A percentile compares a stretch with the other conserved stretches of the same genome.
Evolutionary conservation across 1,284 basidiomycete species (phyloP).

Genomic region (Crucibulum cyathiforme): DNA sequence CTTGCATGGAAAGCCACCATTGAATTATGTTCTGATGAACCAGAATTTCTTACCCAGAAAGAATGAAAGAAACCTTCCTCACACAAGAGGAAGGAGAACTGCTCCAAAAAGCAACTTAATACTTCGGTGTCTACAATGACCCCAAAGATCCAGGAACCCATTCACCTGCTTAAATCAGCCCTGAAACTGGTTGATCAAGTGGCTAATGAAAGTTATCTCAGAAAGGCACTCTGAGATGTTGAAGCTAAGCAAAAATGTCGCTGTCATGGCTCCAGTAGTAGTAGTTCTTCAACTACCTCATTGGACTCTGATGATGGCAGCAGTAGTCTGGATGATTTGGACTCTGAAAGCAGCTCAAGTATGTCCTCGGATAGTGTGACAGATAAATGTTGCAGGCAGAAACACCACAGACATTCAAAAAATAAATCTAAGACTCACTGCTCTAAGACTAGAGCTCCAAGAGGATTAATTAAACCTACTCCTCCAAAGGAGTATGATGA

Average conservation of each 20-base stretch:
- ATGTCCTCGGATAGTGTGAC: neutral
- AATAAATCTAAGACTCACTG: neutral
- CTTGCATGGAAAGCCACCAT: neutral
- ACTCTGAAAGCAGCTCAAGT: neutral
- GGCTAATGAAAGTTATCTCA: neutral
- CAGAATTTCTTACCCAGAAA: neutral
- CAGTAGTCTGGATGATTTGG: too few species aligned
- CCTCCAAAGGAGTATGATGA: conserved; percentile 37
- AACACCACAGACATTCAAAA: neutral
- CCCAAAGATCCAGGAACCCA: neutral
- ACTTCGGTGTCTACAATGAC: neutral
- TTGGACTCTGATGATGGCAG: neutral
- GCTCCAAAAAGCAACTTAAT: neutral
- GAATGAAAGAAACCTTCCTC: neutral
- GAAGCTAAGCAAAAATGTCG: neutral
- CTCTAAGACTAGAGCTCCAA: neutral
- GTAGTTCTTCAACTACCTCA: neutral
- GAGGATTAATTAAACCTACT: conserved; percentile 23
- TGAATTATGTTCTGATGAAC: neutral
- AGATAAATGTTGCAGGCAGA: neutral
- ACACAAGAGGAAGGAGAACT: too few species aligned
- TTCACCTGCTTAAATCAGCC: neutral
- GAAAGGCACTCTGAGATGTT: neutral
- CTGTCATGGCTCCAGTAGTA: neutral
- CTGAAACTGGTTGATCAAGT: neutral